Conservation (phyloP, 1,284 basidiomycete genomes). For the Moesziomyces parantarcticus region DNA sequence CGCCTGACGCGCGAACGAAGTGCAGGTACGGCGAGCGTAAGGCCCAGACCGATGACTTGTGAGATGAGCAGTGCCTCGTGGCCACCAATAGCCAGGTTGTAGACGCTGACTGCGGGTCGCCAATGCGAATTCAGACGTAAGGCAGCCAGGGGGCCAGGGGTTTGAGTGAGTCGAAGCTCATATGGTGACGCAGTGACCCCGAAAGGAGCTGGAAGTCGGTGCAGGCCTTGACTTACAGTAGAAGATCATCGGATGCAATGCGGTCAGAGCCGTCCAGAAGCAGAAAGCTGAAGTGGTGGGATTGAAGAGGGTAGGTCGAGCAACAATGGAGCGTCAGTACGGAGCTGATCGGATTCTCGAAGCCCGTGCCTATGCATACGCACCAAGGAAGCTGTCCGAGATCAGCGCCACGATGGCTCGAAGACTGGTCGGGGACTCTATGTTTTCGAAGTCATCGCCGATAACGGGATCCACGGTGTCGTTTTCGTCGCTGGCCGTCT, state of each 20-base stretch:
- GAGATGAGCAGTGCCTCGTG: slow-evolving; percentile 60
- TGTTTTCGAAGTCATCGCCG: not conserved
- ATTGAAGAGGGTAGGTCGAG: not conserved
- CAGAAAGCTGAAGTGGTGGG: slow-evolving; percentile 74
- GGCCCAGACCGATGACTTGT: slow-evolving; percentile 47
- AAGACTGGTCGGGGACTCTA: slow-evolving; percentile 26
- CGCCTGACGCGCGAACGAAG: slow-evolving; percentile 26
- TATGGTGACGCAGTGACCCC: slow-evolving; percentile 9
- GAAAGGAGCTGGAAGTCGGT: too few species aligned
- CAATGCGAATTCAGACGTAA: not conserved
- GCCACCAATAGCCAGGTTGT: slow-evolving; percentile 61
- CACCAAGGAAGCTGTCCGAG: slow-evolving; percentile 53
- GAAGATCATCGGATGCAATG: slow-evolving; percentile 84
- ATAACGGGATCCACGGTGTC: slow-evolving; percentile 6
- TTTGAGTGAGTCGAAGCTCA: not conserved
- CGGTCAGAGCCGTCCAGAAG: slow-evolving; percentile 88
- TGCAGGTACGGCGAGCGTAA: slow-evolving; percentile 36
- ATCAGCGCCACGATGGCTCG: slow-evolving; percentile 33
- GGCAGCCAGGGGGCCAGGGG: too few species aligned
- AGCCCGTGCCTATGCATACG: not conserved
- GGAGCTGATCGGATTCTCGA: not conserved
- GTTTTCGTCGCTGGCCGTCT: not conserved
- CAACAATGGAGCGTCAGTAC: too few species aligned
- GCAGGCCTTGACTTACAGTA: slow-evolving; percentile 74
- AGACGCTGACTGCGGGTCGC: slow-evolving; percentile 51